Evolutionary conservation across 176 grass and related monocot species (phyloP), one percentile per base, ranked within the genome.

Genomic region (Aegilops speltoides): DNA sequence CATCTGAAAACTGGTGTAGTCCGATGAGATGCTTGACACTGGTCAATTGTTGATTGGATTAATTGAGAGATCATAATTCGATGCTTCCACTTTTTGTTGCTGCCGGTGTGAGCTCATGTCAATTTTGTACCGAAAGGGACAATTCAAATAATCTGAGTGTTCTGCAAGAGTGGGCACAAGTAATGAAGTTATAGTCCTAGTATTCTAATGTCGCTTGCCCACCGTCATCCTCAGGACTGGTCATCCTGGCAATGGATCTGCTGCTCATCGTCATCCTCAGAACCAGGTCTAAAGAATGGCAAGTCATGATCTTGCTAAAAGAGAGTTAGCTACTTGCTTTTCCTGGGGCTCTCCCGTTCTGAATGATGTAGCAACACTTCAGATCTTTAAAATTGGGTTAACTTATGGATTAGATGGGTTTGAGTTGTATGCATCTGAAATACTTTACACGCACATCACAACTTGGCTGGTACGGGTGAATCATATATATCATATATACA

Each of bases 381-480:
- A 65, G 56, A 8, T 32, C 38, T 69, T 77, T 22, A 63, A 28
- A 32, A 43, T 76, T 68, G 34, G 15, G 6, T 86, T 86, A 37
- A 36, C 24, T 1, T 3, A 64, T 60, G 32, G n/a, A 63, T 79
- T 25, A 8, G 66, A 64, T 41, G 26, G 50, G 22, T 25, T 54
- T 52, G 7, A 62, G 33, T 70, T 73, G 78, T 73, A 56, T 75
- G 31, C 45, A 33, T 88, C 79, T 63, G 12, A 78, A 78, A 32
- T 70, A 40, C 48, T 46, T 83, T 23, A 1, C 84, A 86, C 33
- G 22, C 83, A 41, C 29, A 29, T 29, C 29, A 29, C 60, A 31
- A 77, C 25, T 23, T 59, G 45, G 24, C 6, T 87, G 29, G 15
- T 87, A n/a, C 37, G 31, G 29, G 46, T 78, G 19, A 78, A 61